Evolutionary conservation across 345 rosid species (phyloP).

Genomic region (Clausena lansium): DNA sequence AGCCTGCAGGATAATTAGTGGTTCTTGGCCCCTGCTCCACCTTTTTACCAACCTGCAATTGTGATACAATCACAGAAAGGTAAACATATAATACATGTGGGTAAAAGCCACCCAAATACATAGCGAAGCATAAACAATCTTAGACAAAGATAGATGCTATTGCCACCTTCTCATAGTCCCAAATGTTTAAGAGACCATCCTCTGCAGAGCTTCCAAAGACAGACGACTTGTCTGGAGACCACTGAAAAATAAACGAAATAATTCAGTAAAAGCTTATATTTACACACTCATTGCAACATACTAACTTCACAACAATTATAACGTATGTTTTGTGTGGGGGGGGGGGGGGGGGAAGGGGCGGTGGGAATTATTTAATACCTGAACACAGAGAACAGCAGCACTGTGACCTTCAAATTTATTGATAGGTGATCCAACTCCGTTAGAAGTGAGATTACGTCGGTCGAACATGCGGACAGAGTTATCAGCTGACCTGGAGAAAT

Average conservation of each 20-base stretch:
- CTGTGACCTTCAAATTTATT: constrained; percentile 83
- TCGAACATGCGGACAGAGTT: constrained; percentile 86
- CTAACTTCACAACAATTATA: not conserved
- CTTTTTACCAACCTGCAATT: constrained; percentile 49
- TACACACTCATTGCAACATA: not conserved
- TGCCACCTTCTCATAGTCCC: constrained; percentile 87
- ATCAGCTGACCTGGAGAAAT: constrained; percentile 83
- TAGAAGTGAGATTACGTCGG: constrained; percentile 76
- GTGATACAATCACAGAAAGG: not conserved
- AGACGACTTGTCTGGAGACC: constrained; percentile 87
- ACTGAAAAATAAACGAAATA: constrained; percentile 41
- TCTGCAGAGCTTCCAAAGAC: constrained; percentile 98
- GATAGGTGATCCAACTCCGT: constrained; percentile 76
- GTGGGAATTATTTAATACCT: constrained; percentile 42
- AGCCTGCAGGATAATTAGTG: constrained; percentile 49
- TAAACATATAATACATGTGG: not conserved
- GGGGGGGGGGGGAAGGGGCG: not conserved
- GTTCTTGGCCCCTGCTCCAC: constrained; percentile 33
- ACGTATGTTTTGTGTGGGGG: too few relatives aligned
- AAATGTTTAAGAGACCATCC: constrained; percentile 89
- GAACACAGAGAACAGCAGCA: constrained; percentile 93
- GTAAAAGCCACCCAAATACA: not conserved
- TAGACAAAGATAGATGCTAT: not conserved
- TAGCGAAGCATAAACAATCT: not conserved
- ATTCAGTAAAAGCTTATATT: constrained; percentile 8